These are phyloP conservation scores for Escallonia herrerae DNA, from an alignment of 129 eudicot species.

Conservation along the genomic window DNA sequence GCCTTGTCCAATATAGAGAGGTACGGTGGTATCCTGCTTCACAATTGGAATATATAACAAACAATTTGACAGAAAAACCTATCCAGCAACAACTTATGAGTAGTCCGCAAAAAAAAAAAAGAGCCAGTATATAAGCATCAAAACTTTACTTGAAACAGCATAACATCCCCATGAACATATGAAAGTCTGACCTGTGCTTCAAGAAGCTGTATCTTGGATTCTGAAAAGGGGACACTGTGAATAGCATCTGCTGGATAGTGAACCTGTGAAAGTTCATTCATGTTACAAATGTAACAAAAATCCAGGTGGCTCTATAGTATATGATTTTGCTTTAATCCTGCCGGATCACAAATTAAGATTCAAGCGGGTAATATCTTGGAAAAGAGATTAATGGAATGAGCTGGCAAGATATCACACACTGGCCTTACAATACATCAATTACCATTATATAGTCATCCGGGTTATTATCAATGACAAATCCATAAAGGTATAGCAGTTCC, in stretches of 20 bases:
- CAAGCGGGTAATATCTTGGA: too few species aligned
- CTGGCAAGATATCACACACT: neutral
- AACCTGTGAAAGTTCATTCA: conserved; percentile 35
- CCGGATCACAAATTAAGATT: too few species aligned
- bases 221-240: conserved; percentile 52
- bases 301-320: too few species aligned
- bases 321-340: too few species aligned
- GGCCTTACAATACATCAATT: conserved; percentile 2
- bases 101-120: neutral
- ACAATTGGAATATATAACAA: too few species aligned
- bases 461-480: conserved; percentile 71
- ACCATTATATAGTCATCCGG: conserved; percentile 99
- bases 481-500: conserved; percentile 94
- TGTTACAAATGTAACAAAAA: neutral
- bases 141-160: too few species aligned
- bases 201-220: conserved; percentile 77
- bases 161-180: neutral
- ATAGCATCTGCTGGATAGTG: conserved; percentile 91
- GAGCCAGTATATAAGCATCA: neutral
- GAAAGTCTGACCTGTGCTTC: conserved; percentile 67
- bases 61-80: too few species aligned
- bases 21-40: too few species aligned
- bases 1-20: too few species aligned
- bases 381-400: too few species aligned
- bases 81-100: too few species aligned